Base-by-base conservation (phyloP, 2,329 filamentous ascomycete genomes). In the Diaporthe helianthi region DNA sequence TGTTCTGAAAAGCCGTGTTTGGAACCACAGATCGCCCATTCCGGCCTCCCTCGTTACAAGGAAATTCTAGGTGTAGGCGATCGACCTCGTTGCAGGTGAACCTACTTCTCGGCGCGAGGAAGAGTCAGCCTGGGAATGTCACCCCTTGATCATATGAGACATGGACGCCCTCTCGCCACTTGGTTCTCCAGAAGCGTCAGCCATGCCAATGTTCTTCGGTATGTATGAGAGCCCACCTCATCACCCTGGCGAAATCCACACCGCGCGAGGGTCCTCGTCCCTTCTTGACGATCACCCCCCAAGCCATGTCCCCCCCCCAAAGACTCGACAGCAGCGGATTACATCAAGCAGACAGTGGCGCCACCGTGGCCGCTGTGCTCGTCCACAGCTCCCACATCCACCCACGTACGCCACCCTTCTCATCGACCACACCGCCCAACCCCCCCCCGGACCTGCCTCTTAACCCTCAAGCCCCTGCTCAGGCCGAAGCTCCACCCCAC, bases 251-350 rank as follows among this genome's bases (percentile, higher is more conserved):
- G 2, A 3, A 8, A 9, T n/a, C 9, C 33, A 9, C 8, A 17
- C 36, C 41, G 33, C 13, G 7, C 22, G 13, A 22, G 9, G 1
- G 13, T 26, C 31, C 33, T 47, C n/a, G 9, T 47, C 55, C 9
- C 22, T 33, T 24, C 54, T 9, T 29, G 19, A 31, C 15, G n/a
- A 13, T 5, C 12, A 17, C 22, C 81, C 53, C 81, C 84, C n/a
- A 83, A 76, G 64, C 85, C 84, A 31, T 74, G 81, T 72, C 83
- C 83, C 2, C 77, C 75, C 1, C 82, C n/a, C n/a, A n/a, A 83
- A 0, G 84, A 83, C 0, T 84, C 85, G 19, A 86, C 80, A 72
- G 83, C 86, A 81, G 86, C 85, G 72, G 87, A 85, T 71, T 79
- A 83, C 71, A 85, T 85, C 3, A 84, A 83, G 70, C 86, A 44